Evolutionary conservation across 1,284 basidiomycete genomes (phyloP), one percentile per base, ranked within the genome.

Genomic region (Ustanciosporium gigantosporum): DNA sequence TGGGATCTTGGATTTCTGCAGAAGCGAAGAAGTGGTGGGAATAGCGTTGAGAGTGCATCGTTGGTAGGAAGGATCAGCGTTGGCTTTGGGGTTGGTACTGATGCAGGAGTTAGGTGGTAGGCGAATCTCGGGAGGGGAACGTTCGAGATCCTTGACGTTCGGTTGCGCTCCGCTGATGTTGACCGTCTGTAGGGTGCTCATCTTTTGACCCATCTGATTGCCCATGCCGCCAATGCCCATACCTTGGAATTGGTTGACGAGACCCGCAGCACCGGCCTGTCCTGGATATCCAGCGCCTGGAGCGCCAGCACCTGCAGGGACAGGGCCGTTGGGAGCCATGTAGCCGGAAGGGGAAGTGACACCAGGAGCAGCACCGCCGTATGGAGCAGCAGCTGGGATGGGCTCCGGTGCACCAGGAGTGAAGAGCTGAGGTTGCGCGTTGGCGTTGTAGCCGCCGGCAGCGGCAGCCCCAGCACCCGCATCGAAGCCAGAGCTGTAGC

Each of bases 1-100:
- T 3, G 95, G 95, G 43, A 98, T 82, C 80, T 96, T 97, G 22
- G 89, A 87, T 82, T 99, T 99, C 80, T 83, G 85, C 51, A 98
- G 82, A 6, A 98, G 84, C 13, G 89, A 89, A 60, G 88, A 86
- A 16, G 91, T 91, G n/a, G 90, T 93, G 3, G 95, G 95, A 59
- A 98, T 85, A 11, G 90, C 87, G 73, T 95, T 93, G 57, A 98
- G 79, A 1, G 95, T 98, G 70, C 84, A 87, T 38, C 95, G 87
- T 81, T 95, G 91, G 80, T 96, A 98, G 14, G 88, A 92, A 24
- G 87, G 84, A 74, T 97, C 89, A 17, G 92, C 88, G 73, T 93
- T 91, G 34, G 89, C 86, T 43, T 83, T 81, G 0, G 91, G 88
- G 17, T 88, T 87, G 27, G 86, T 85, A 8, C 91, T 89, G 56